Evolutionary conservation across 257 asterid genomes (phyloP).

Genomic region (Petunia secreta): DNA sequence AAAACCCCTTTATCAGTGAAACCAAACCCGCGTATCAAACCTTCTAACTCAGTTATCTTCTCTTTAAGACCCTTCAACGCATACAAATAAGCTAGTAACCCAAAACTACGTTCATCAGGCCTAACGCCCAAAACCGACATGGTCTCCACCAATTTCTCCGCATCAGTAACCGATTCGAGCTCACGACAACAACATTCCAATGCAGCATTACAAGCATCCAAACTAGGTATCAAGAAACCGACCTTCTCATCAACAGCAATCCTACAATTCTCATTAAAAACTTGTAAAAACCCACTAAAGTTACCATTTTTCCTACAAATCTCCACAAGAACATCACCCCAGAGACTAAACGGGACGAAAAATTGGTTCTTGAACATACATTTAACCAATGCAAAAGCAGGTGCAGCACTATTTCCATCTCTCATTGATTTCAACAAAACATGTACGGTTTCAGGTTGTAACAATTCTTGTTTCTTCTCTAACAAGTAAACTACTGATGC

Average conservation of each 20-base stretch:
- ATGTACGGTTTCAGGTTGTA: conserved; percentile 57
- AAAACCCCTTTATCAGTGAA: conserved; percentile 43
- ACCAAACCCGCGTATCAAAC: conserved; percentile 57
- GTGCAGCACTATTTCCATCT: conserved; percentile 61
- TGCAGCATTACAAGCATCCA: conserved; percentile 86
- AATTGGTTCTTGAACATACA: conserved; percentile 80
- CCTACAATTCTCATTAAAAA: conserved; percentile 80
- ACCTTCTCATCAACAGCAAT: conserved; percentile 72
- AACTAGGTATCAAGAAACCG: conserved; percentile 67
- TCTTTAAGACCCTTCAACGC: conserved; percentile 70
- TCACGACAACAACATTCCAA: conserved; percentile 76
- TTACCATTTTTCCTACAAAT: conserved; percentile 69
- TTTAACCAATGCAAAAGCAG: conserved; percentile 85
- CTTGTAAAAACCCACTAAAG: conserved; percentile 57
- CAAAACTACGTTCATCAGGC: conserved; percentile 74
- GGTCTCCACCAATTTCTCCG: conserved; percentile 72
- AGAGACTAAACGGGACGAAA: conserved; percentile 76
- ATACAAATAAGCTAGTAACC: conserved; percentile 79
- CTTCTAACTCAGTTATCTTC: conserved; percentile 70
- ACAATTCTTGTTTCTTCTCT: conserved; percentile 72
- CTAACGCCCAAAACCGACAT: conserved; percentile 78
- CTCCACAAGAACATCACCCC: conserved; percentile 73
- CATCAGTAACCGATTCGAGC: conserved; percentile 65
- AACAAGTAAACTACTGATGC: conserved; percentile 69
- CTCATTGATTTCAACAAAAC: conserved; percentile 72